Evolutionary conservation across 2,329 filamentous ascomycete genomes (phyloP), one percentile per base, ranked within the genome.

Genomic region (Aspergillus oerlinghausenensis): DNA sequence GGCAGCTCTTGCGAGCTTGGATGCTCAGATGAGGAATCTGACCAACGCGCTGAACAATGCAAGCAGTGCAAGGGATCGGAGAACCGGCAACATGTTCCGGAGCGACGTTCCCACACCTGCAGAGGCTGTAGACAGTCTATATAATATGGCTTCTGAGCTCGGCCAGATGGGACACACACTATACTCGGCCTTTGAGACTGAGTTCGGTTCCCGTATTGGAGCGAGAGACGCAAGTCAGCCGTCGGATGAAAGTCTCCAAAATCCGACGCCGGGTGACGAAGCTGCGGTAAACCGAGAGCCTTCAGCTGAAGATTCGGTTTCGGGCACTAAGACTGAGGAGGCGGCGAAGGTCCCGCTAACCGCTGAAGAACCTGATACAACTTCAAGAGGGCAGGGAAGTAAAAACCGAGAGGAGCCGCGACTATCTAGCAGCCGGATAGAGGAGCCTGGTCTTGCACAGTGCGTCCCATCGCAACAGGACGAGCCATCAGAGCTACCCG

Each of bases 91-190:
- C 52, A 71, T 68, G n/a, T 67, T 71, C 25, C 67, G 73, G 26
- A 65, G 68, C 7, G 73, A 77, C 32, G 57, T 71, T 19, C 70
- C 70, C 47, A 65, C 72, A 11, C 67, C 74, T 23, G 71, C 75
- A 45, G 68, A 70, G 56, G 62, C 76, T 14, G 66, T 75, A 7
- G 66, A 70, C 35, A 67, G 71, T 26, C 65, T 80, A 38, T 74
- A 71, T 51, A 67, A 61, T 52, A 70, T 80, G 61, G 71, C 75
- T 3, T 63, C 66, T n/a, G 75, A 77, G 49, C 61, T 79, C 48
- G 73, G 74, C 49, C 65, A 76, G 48, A 68, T 75, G 51, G 70
- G 73, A 4, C 67, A 68, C 50, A 72, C 72, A 8, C 58, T 77
- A 19, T 73, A 74, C 53, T 60, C 71, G 6, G 65, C 71, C 0